Evolutionary conservation across 306 rosid species (phyloP).

Genomic region (Trichosanthes cucumerina): DNA sequence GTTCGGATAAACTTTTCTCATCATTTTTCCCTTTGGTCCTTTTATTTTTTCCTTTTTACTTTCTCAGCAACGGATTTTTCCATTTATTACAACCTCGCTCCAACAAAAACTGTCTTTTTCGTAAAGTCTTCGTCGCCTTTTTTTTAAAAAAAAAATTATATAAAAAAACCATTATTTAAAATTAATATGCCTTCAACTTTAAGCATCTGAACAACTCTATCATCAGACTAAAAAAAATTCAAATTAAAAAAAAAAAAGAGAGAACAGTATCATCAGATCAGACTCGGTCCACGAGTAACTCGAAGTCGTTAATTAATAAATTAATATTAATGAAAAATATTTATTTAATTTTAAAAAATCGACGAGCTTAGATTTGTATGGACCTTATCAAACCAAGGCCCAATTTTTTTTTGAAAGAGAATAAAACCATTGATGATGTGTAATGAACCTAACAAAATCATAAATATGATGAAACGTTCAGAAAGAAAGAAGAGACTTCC

Average conservation of each 20-base stretch:
- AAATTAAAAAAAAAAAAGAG: background rate
- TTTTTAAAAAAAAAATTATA: no score
- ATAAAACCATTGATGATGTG: no score
- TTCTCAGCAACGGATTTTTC: background rate
- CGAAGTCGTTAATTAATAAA: background rate
- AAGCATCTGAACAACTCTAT: background rate
- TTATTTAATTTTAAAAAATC: background rate
- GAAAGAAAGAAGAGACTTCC: background rate
- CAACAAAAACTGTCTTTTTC: background rate
- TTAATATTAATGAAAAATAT: background rate
- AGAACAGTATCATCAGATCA: background rate
- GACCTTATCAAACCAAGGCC: background rate
- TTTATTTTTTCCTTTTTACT: background rate
- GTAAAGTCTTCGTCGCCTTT: background rate
- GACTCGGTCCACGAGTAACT: background rate
- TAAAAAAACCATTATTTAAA: background rate
- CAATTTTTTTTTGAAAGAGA: no score
- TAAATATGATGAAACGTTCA: background rate
- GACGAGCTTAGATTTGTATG: background rate
- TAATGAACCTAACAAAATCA: background rate
- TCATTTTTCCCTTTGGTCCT: constrained; percentile 5
- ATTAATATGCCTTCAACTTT: constrained; percentile 7
- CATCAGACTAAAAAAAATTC: background rate
- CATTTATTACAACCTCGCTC: background rate
- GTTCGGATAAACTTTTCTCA: background rate